Evolutionary conservation across 805 yeast genomes (phyloP).

Genomic region (Starmera amethionina): DNA sequence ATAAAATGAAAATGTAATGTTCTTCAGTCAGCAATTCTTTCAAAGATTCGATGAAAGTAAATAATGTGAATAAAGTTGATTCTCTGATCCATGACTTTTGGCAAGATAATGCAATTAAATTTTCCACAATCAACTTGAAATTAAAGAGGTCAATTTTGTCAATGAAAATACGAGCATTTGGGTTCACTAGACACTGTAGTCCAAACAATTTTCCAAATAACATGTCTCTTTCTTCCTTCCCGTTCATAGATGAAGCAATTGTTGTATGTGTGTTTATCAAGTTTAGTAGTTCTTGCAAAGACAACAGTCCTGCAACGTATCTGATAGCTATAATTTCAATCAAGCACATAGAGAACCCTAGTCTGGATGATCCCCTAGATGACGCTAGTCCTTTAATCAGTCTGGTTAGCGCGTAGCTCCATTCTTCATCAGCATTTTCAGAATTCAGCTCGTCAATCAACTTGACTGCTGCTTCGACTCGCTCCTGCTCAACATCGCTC

Average conservation of each 20-base stretch:
- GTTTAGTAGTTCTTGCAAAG: constrained; percentile 27
- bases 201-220: constrained; percentile 84
- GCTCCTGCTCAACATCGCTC: constrained; percentile 63
- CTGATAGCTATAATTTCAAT: constrained; percentile 48
- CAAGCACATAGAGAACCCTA: constrained; percentile 83
- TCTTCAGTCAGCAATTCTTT: constrained; percentile 13
- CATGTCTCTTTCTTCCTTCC: constrained; percentile 72
- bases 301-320: constrained; percentile 21
- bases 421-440: constrained; percentile 41
- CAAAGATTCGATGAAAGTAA: constrained; percentile 34
- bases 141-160: constrained; percentile 17
- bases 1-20: constrained; percentile 24
- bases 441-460: constrained; percentile 50
- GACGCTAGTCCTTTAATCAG: constrained; percentile 75
- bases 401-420: constrained; percentile 75
- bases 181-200: constrained; percentile 58
- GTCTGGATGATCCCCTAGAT: constrained; percentile 71
- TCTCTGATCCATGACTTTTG: constrained; percentile 82
- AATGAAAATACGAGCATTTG: constrained; percentile 13
- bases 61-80: constrained; percentile 63
- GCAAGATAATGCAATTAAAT: constrained; percentile 46
- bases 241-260: constrained; percentile 41
- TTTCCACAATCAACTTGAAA: constrained; percentile 30
- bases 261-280: constrained; percentile 27
- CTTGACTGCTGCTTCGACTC: constrained; percentile 61